Conservation (phyloP, 345 rosid species). For the Eucalyptus coolabah region DNA sequence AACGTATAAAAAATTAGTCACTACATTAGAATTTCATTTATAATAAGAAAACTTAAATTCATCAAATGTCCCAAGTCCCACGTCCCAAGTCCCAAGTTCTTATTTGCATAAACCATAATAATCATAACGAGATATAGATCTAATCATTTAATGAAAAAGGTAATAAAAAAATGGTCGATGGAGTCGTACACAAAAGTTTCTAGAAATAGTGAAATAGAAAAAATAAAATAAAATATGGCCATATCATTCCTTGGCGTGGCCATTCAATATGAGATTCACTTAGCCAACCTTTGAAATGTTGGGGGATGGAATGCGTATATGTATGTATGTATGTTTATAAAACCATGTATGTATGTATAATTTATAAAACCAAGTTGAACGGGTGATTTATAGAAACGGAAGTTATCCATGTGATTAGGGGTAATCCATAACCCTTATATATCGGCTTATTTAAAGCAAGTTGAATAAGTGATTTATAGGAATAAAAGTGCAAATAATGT, state of each 20-base stretch:
- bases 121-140: background rate
- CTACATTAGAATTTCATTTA: background rate
- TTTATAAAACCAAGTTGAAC: background rate
- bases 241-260: background rate
- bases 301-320: background rate
- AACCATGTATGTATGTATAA: background rate
- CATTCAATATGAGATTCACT: background rate
- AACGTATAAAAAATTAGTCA: background rate
- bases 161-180: background rate
- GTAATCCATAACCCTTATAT: background rate
- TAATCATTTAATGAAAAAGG: background rate
- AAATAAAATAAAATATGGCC: background rate
- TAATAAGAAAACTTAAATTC: background rate
- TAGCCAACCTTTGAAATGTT: background rate
- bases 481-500: background rate
- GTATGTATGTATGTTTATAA: background rate
- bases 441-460: background rate
- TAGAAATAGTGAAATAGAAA: background rate
- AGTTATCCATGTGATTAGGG: background rate
- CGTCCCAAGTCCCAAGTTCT: background rate
- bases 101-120: background rate
- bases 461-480: background rate
- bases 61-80: background rate
- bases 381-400: background rate
- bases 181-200: background rate